Percentiles rank a stretch among this genome's conserved stretches.
These are phyloP conservation scores for Vaccinium corymbosum DNA, from an alignment of 148 eudicot genomes.

Conservation along the genomic window DNA sequence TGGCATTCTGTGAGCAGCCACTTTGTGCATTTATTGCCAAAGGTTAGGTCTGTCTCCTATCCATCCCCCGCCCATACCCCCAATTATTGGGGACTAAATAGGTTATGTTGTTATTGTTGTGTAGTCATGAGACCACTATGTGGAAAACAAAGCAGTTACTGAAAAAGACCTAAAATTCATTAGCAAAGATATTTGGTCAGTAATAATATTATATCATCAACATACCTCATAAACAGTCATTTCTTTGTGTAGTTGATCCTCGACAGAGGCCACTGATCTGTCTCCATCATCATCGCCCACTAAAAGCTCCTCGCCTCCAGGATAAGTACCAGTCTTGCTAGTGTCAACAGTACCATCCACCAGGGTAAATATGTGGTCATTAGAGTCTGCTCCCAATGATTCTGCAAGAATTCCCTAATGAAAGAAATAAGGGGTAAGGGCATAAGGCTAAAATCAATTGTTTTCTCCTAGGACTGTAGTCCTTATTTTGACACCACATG, in stretches of 20 bases:
- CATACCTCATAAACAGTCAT: slow-evolving; percentile 95
- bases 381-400: slow-evolving; percentile 47
- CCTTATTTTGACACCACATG: neutral
- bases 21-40: too few species aligned
- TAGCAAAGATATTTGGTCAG: neutral
- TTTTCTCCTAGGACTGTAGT: neutral
- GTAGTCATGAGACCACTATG: neutral
- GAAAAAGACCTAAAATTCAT: neutral
- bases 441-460: neutral
- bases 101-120: too few species aligned
- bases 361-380: slow-evolving; percentile 60
- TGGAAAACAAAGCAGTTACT: neutral
- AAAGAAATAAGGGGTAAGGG: slow-evolving; percentile 13
- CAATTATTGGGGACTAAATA: too few species aligned
- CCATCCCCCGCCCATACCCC: too few species aligned
- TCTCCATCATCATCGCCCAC: slow-evolving; percentile 85
- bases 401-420: slow-evolving; percentile 76
- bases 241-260: slow-evolving; percentile 89
- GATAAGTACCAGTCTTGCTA: slow-evolving; percentile 40
- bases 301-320: slow-evolving; percentile 66
- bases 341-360: slow-evolving; percentile 56
- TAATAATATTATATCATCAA: neutral
- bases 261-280: slow-evolving; percentile 79
- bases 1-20: too few species aligned
- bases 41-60: too few species aligned